These are phyloP conservation scores for Jackrogersella multiformis DNA, from an alignment of 495 filamentous ascomycete species.

Conservation along the genomic window DNA sequence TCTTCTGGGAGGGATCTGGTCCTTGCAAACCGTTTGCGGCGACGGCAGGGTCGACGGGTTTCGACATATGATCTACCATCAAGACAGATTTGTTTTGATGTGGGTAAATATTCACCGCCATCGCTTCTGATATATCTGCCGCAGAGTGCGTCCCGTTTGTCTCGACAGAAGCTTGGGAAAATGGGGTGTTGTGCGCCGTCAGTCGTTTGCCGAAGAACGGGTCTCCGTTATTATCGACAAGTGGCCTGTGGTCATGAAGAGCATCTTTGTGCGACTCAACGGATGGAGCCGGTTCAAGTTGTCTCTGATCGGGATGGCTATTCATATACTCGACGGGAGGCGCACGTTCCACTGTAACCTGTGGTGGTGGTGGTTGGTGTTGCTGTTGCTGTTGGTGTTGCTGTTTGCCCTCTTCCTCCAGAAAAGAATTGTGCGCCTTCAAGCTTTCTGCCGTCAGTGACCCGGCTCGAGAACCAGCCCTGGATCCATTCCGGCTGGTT, in stretches of 20 bases:
- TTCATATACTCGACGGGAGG: constrained; percentile 41
- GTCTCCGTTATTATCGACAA: constrained; percentile 61
- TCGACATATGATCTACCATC: constrained; percentile 74
- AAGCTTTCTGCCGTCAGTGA: constrained; percentile 74
- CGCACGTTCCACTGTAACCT: constrained; percentile 40
- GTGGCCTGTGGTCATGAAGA: constrained; percentile 45
- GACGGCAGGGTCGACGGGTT: constrained; percentile 37
- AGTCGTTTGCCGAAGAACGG: constrained; percentile 64
- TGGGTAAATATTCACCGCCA: constrained; percentile 81
- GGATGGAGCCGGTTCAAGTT: constrained; percentile 41
- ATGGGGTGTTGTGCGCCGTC: constrained; percentile 63
- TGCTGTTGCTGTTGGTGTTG: constrained; percentile 46
- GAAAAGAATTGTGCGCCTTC: constrained; percentile 64
- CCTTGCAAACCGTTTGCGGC: constrained; percentile 37
- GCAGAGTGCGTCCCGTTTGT: constrained; percentile 58
- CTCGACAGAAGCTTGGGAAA: constrained; percentile 67
- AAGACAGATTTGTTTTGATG: constrained; percentile 87
- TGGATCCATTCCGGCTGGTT: constrained; percentile 72
- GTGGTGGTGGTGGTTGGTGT: constrained; percentile 33
- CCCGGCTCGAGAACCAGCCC: constrained; percentile 58
- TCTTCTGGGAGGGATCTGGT: constrained; percentile 16
- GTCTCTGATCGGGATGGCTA: constrained; percentile 45
- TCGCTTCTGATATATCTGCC: constrained; percentile 77
- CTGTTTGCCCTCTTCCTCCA: constrained; percentile 42
- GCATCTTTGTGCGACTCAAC: constrained; percentile 49